A percentile compares a stretch with the other conserved stretches of the same genome.
Conservation (phyloP, 768 basidiomycete genomes). For the Leccinellum rugosiceps region DNA sequence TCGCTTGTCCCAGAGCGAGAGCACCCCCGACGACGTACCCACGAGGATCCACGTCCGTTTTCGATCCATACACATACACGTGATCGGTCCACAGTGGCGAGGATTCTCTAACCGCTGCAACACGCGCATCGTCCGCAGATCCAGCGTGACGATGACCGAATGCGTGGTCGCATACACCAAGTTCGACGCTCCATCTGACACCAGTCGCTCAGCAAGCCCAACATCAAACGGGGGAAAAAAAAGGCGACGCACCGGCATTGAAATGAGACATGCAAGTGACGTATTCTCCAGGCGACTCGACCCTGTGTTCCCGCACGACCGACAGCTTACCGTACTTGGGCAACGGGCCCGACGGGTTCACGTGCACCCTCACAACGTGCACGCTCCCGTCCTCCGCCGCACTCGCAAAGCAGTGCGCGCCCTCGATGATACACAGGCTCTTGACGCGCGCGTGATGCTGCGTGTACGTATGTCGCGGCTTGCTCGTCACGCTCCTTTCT, state of each 20-base stretch:
- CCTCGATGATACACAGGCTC: constrained; percentile 77
- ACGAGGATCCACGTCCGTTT: constrained; percentile 86
- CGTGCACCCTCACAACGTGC: constrained; percentile 80
- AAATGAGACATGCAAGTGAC: constrained; percentile 83
- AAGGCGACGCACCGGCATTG: constrained; percentile 54
- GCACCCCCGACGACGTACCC: constrained; percentile 79
- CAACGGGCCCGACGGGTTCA: constrained; percentile 59
- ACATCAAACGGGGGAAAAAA: background rate
- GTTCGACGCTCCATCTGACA: constrained; percentile 69
- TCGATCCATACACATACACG: constrained; percentile 78
- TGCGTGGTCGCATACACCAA: constrained; percentile 85
- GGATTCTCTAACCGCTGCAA: constrained; percentile 81
- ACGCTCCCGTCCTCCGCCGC: constrained; percentile 83
- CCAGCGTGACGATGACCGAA: constrained; percentile 69
- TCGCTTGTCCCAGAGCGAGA: constrained; percentile 93
- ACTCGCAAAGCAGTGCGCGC: constrained; percentile 84
- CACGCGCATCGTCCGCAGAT: constrained; percentile 80
- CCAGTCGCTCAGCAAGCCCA: background rate
- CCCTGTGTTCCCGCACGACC: constrained; percentile 74
- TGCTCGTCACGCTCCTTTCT: constrained; percentile 90
- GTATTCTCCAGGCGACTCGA: constrained; percentile 73
- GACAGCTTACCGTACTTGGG: constrained; percentile 85
- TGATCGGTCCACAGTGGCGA: constrained; percentile 81
- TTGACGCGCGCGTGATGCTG: constrained; percentile 69
- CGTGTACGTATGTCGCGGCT: constrained; percentile 69